Evolutionary conservation across 768 basidiomycete species (phyloP).

Genomic region (Boletus pseudopeckii): DNA sequence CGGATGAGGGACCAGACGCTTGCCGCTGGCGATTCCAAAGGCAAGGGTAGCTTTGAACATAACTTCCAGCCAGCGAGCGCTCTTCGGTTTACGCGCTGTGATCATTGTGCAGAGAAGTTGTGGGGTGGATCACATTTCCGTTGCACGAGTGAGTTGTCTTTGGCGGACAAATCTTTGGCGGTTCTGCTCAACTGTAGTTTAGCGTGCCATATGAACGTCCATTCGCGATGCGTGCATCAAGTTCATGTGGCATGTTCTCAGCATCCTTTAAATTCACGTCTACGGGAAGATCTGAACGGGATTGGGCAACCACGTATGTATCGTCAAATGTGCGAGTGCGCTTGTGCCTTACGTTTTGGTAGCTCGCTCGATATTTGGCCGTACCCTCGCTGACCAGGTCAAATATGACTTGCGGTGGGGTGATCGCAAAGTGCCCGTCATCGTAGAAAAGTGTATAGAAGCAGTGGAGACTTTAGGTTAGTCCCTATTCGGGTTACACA

Average conservation of each 20-base stretch:
- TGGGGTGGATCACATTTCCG: conserved; percentile 97
- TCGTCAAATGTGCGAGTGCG: conserved; percentile 5
- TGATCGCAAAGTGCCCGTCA: conserved; percentile 70
- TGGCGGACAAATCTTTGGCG: background rate
- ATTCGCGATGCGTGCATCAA: conserved; percentile 78
- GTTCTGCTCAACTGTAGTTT: conserved; percentile 4
- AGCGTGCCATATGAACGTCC: conserved; percentile 86
- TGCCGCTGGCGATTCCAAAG: conserved; percentile 35
- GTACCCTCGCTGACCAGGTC: conserved; percentile 83
- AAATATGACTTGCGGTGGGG: conserved; percentile 57
- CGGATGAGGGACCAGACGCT: conserved; percentile 46
- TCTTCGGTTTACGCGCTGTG: conserved; percentile 86
- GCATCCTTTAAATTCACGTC: conserved; percentile 31
- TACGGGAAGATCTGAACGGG: conserved; percentile 31
- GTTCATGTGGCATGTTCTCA: conserved; percentile 66
- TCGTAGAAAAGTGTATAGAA: conserved; percentile 94
- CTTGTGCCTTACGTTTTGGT: conserved; percentile 13
- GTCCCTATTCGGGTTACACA: conserved; percentile 21
- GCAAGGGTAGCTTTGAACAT: conserved; percentile 58
- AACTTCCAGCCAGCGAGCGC: conserved; percentile 87
- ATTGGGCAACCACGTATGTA: conserved; percentile 20
- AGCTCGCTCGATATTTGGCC: conserved; percentile 93
- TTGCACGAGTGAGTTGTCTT: conserved; percentile 69
- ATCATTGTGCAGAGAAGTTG: conserved; percentile 96
- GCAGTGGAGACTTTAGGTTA: conserved; percentile 86